Base-by-base conservation (phyloP, 345 rosid species). In the Sonneratia caseolaris region DNA sequence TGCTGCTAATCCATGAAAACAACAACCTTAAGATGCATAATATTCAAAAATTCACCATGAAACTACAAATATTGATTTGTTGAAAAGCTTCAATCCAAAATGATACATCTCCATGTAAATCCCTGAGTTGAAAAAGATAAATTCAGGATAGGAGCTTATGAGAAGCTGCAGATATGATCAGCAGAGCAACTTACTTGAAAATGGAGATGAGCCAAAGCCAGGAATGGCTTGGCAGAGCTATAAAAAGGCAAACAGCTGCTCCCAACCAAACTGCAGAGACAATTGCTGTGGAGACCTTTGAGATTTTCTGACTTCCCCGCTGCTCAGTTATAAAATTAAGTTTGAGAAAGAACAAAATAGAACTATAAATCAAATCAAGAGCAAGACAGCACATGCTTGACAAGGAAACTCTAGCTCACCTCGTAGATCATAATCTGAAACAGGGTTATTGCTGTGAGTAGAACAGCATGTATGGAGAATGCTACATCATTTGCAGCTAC, bases 401-500 rank as follows among this genome's bases (percentile, higher is more conserved):
- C 56, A 36, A 71, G 69, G 49, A 55, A 64, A 57, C 57, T 73
- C 56, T 21, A 61, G 71, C 89, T 85, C 66, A 91, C 98, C 59
- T 91, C 90, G 65, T 91, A 93, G 53, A 91, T 88, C 73, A 70
- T 75, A 74, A 91, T 87, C 76, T 93, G 98, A 68, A 91, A 77
- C 72, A 93, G 79, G 22, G 87, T 84, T 49, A 87, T 64, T 49
- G 81, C 81, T 38, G 98, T 89, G 80, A 93, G 64, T n/a, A 87
- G 64, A 79, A 91, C 96, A 24, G 98, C 97, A 85, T 93, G 97
- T 48, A 87, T 80, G 36, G 98, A 93, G 74, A 93, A 93, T 0
- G 98, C 96, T 66, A 93, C 98, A 75, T 91, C 98, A 80, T 89
- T 89, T 18, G 90, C 86, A 68, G 97, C 98, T 43, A 93, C 97